Evolutionary conservation across 1,284 basidiomycete genomes (phyloP).

Genomic region (Fomes fomentarius): DNA sequence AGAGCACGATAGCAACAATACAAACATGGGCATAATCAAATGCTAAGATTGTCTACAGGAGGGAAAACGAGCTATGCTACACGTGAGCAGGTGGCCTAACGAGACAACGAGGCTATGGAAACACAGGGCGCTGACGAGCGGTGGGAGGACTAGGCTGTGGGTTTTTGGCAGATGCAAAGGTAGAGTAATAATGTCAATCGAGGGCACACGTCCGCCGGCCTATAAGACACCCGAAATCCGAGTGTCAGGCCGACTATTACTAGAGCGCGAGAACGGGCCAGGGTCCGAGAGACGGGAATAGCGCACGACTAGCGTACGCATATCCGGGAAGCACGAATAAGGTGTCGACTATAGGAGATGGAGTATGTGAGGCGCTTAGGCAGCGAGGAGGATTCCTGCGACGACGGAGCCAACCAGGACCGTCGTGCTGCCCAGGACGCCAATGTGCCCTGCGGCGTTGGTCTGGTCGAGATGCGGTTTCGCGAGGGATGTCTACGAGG

Average conservation of each 20-base stretch:
- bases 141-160: too few species aligned
- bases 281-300: background rate
- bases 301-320: conserved; percentile 10
- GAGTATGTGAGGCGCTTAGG: conserved; percentile 5
- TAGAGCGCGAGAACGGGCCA: background rate
- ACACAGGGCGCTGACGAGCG: background rate
- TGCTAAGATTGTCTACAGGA: conserved; percentile 8
- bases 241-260: conserved; percentile 5
- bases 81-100: background rate
- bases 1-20: background rate
- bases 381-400: conserved; percentile 8
- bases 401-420: conserved; percentile 13
- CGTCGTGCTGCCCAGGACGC: conserved; percentile 3
- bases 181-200: conserved; percentile 17
- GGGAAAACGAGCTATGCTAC: conserved; percentile 11
- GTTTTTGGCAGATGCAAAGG: too few species aligned
- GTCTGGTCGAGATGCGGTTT: conserved; percentile 1
- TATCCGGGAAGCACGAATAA: background rate
- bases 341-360: background rate
- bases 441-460: conserved; percentile 7
- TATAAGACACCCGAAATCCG: background rate
- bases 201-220: background rate
- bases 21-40: conserved; percentile 4
- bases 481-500: background rate
- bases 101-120: background rate